Conservation (phyloP, 1,284 basidiomycete genomes). For the Macrocystidia cucumis region DNA sequence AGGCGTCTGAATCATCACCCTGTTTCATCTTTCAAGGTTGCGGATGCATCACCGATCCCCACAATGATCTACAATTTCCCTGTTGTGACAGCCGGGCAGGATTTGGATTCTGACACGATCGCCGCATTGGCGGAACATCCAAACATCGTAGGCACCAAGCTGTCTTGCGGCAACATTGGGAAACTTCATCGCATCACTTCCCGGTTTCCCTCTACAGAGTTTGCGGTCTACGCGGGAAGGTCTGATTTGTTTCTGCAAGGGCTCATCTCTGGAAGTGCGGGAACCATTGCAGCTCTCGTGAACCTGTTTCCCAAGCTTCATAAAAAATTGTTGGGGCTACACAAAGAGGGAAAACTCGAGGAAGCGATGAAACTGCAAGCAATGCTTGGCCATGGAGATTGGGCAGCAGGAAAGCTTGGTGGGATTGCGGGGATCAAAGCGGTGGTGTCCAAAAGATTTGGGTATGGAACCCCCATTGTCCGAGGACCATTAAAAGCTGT, state of each 20-base stretch:
- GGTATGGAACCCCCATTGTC: conserved; percentile 53
- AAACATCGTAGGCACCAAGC: conserved; percentile 85
- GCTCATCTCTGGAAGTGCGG: conserved; percentile 60
- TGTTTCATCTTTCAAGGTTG: conserved; percentile 42
- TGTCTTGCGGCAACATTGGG: conserved; percentile 82
- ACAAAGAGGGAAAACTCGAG: conserved; percentile 47
- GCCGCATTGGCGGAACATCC: conserved; percentile 68
- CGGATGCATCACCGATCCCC: conserved; percentile 76
- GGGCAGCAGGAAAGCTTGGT: conserved; percentile 64
- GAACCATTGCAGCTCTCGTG: conserved; percentile 68
- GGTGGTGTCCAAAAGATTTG: conserved; percentile 60
- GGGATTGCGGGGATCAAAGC: conserved; percentile 69
- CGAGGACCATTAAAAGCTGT: conserved; percentile 49
- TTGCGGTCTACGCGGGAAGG: conserved; percentile 59
- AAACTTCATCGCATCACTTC: conserved; percentile 75
- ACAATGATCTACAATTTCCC: conserved; percentile 93
- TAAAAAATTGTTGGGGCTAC: conserved; percentile 48
- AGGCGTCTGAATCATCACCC: conserved; percentile 1
- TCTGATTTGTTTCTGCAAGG: conserved; percentile 64
- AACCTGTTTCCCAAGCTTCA: conserved; percentile 78
- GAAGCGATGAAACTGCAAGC: conserved; percentile 70
- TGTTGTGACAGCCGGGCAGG: conserved; percentile 72
- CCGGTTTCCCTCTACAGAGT: conserved; percentile 39
- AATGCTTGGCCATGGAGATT: conserved; percentile 66
- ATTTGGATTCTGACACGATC: conserved; percentile 82